phyloP scores from a whole-genome alignment of 1,284 basidiomycete genomes.

The Ceratobasidium sp. region DNA sequence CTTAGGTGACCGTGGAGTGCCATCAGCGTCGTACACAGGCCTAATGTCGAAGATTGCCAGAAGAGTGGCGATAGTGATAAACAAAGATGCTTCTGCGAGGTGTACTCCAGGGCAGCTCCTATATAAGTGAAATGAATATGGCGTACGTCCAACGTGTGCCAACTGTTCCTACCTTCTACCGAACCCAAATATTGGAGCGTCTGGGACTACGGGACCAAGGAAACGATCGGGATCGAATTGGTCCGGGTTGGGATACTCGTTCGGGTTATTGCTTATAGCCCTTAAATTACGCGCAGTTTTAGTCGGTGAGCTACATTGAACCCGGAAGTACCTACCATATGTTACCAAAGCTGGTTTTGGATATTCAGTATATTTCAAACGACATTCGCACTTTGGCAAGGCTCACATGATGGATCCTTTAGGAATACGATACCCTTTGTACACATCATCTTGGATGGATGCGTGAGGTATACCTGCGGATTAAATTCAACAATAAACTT shows the following conservation, averaged over 20 bases:
- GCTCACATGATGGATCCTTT: conserved; percentile 6
- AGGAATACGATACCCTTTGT: neutral
- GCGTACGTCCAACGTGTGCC: too few species aligned
- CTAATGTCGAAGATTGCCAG: conserved; percentile 50
- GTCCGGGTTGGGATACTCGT: conserved; percentile 1
- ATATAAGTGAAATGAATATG: neutral
- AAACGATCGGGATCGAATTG: conserved; percentile 19
- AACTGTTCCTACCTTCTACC: conserved; percentile 1
- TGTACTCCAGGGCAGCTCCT: conserved; percentile 41
- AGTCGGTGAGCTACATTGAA: neutral
- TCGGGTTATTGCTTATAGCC: conserved; percentile 15
- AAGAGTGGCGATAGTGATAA: conserved; percentile 28
- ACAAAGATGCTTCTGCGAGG: conserved; percentile 33
- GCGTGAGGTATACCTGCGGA: neutral
- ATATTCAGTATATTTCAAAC: too few species aligned
- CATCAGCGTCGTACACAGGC: conserved; percentile 42
- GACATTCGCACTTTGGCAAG: too few species aligned
- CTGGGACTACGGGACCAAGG: neutral
- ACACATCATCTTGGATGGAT: neutral
- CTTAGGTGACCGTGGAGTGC: conserved; percentile 33
- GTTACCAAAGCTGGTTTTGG: neutral
- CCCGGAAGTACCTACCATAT: neutral
- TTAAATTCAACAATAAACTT: neutral
- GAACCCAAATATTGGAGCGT: conserved; percentile 17
- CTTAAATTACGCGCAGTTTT: neutral